Evolutionary conservation across 352 stramenopile genomes (phyloP).

Genomic region (Phytophthora ramorum): DNA sequence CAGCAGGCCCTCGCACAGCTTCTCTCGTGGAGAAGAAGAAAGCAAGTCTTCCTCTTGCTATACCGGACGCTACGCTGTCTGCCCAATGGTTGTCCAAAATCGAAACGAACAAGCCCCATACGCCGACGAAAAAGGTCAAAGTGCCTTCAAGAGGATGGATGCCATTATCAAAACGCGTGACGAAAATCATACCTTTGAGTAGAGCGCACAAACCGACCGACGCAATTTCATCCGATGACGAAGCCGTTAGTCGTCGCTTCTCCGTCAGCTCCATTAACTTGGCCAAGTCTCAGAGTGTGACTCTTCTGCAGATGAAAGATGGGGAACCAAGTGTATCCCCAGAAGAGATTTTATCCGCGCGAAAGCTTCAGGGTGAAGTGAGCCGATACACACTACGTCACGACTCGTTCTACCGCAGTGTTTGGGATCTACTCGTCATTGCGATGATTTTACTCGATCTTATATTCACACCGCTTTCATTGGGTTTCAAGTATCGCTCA

Average conservation of each 20-base stretch:
- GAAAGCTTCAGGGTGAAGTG: conserved; percentile 27
- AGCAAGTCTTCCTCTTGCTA: conserved; percentile 8
- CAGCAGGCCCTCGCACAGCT: not conserved
- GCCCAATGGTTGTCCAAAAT: not conserved
- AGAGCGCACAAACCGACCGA: not conserved
- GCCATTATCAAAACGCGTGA: not conserved
- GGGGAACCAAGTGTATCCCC: conserved; percentile 9
- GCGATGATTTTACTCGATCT: conserved; percentile 53
- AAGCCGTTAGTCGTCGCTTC: conserved; percentile 39
- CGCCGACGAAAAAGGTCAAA: not conserved
- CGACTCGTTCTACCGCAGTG: conserved; percentile 38
- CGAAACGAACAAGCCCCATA: not conserved
- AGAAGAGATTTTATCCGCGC: conserved; percentile 41
- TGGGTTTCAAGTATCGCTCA: conserved; percentile 49
- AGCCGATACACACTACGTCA: conserved; percentile 52
- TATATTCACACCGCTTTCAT: conserved; percentile 47
- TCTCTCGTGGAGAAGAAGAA: conserved; percentile 3
- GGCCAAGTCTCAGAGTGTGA: conserved; percentile 6
- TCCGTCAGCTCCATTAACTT: conserved; percentile 38
- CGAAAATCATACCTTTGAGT: not conserved
- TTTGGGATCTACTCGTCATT: conserved; percentile 58
- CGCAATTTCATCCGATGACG: not conserved
- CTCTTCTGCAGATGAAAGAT: not conserved
- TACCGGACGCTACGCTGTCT: not conserved
- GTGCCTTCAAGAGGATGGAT: not conserved